Evolutionary conservation across 139 green algal species (phyloP).

Genomic region (Closterium sp.): DNA sequence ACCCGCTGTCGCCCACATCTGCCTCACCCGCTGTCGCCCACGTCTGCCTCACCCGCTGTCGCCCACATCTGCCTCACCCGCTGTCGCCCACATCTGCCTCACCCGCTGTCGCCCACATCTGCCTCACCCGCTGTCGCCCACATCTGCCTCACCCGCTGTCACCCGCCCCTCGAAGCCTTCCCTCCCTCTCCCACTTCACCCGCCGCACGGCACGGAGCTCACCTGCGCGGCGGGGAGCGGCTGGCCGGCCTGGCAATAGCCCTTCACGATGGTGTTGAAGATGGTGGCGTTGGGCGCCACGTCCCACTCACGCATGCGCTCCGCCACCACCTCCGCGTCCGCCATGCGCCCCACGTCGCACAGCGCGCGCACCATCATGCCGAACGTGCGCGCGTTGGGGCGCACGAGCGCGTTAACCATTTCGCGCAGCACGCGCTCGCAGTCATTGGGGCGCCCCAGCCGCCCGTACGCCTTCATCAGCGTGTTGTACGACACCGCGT

Average conservation of each 20-base stretch:
- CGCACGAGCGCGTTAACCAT: slow-evolving; percentile 13
- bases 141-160: too few relatives aligned
- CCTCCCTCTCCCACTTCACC: slow-evolving; percentile 4
- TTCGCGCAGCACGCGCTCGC: slow-evolving; percentile 24
- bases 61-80: too few relatives aligned
- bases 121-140: too few relatives aligned
- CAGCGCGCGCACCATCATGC: slow-evolving; percentile 8
- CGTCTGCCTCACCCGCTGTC: too few relatives aligned
- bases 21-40: too few relatives aligned
- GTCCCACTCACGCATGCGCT: not conserved
- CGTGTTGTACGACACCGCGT: slow-evolving; percentile 42
- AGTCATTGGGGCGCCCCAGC: not conserved
- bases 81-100: too few relatives aligned
- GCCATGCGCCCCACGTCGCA: slow-evolving; percentile 13
- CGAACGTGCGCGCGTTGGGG: slow-evolving; percentile 20
- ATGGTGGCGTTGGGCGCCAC: slow-evolving; percentile 20
- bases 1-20: too few relatives aligned
- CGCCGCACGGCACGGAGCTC: too few relatives aligned
- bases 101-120: too few relatives aligned
- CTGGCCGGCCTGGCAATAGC: slow-evolving; percentile 6
- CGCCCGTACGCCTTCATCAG: slow-evolving; percentile 32
- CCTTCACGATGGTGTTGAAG: slow-evolving; percentile 43
- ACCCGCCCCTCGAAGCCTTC: too few relatives aligned
- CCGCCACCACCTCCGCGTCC: not conserved
- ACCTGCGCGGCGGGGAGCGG: not conserved